Evolutionary conservation across 345 rosid genomes (phyloP).

Genomic region (Eucalyptus marginata): DNA sequence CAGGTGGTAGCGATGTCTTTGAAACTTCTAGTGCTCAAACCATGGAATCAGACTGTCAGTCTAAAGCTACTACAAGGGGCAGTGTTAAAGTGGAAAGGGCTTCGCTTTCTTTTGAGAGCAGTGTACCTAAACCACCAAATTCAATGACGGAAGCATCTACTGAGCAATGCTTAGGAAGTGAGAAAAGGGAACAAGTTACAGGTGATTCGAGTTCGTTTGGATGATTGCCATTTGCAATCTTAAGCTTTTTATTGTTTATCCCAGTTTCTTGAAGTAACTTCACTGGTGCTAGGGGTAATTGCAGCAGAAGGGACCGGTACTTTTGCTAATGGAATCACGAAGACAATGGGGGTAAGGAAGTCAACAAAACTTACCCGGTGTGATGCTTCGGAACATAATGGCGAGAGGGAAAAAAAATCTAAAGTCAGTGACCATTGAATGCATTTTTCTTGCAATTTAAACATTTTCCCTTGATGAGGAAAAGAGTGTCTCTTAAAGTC

Average conservation of each 20-base stretch:
- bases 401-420: conserved; percentile 24
- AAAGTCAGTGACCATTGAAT: conserved; percentile 15
- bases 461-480: background rate
- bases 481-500: background rate
- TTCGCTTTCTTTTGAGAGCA: conserved; percentile 6
- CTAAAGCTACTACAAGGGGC: background rate
- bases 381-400: conserved; percentile 6
- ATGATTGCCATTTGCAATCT: background rate
- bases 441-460: background rate
- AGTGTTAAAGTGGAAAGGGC: conserved; percentile 3
- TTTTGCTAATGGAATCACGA: conserved; percentile 29
- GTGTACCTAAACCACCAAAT: conserved; percentile 17
- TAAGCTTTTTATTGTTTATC: background rate
- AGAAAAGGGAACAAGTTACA: conserved; percentile 18
- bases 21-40: background rate
- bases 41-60: background rate
- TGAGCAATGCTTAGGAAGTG: conserved; percentile 24
- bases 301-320: conserved; percentile 23
- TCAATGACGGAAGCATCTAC: conserved; percentile 11
- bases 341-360: conserved; percentile 49
- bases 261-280: background rate
- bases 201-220: conserved; percentile 22
- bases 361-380: conserved; percentile 28
- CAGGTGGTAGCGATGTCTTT: background rate
- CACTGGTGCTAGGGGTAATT: background rate